phyloP scores from a whole-genome alignment of 2,329 filamentous ascomycete genomes.

The Cucurbitaria berberidis region DNA sequence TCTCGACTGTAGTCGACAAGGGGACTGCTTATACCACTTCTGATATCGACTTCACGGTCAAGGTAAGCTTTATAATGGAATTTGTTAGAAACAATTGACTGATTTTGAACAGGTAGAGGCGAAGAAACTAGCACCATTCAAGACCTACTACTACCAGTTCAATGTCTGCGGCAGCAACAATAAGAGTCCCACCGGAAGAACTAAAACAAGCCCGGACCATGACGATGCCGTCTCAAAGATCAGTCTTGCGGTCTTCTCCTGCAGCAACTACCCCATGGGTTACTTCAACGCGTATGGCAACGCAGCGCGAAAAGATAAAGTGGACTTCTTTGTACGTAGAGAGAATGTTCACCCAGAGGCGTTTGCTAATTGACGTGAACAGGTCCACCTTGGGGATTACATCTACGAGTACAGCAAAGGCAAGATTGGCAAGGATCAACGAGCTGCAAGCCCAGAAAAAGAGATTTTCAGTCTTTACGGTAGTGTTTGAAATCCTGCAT shows the following conservation, averaged over 20 bases:
- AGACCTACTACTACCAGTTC: constrained; percentile 74
- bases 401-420: constrained; percentile 50
- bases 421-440: constrained; percentile 27
- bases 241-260: constrained; percentile 73
- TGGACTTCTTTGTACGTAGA: constrained; percentile 64
- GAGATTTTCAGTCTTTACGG: constrained; percentile 50
- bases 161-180: constrained; percentile 68
- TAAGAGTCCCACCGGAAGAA: constrained; percentile 68
- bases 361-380: constrained; percentile 25
- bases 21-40: constrained; percentile 72
- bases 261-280: constrained; percentile 60
- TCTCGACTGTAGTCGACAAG: constrained; percentile 57
- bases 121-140: constrained; percentile 65
- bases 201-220: constrained; percentile 69
- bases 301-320: constrained; percentile 48
- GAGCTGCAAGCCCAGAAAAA: constrained; percentile 38
- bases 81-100: constrained; percentile 4
- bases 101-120: constrained; percentile 64
- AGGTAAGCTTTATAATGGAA: constrained; percentile 51
- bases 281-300: constrained; percentile 58
- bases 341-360: not conserved
- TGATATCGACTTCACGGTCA: constrained; percentile 78
- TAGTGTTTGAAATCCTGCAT: not conserved
- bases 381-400: constrained; percentile 53
- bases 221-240: constrained; percentile 64